phyloP scores from a whole-genome alignment of 257 asterid species.

The Solanum clarkiae region DNA sequence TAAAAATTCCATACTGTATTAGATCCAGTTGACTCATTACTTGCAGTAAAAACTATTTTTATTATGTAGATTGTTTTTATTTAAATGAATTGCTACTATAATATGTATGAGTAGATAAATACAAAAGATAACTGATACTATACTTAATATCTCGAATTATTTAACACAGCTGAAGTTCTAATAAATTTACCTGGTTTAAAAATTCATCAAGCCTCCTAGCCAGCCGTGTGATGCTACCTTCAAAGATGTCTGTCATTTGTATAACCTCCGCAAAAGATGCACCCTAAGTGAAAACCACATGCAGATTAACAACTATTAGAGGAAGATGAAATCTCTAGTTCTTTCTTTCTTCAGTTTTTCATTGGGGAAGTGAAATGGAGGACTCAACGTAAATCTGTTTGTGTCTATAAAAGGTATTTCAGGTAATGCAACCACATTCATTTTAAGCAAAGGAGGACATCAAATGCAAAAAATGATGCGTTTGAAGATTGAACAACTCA shows the following conservation, averaged over 20 bases:
- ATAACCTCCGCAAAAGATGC: conserved; percentile 72
- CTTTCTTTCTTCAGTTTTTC: neutral
- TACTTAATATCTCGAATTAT: neutral
- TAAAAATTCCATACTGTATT: neutral
- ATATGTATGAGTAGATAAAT: neutral
- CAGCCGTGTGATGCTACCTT: conserved; percentile 85
- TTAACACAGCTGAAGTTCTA: neutral
- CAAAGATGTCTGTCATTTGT: conserved; percentile 86
- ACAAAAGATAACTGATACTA: neutral
- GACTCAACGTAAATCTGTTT: neutral
- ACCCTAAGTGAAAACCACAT: conserved; percentile 35
- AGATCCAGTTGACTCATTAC: neutral
- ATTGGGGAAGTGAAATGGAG: neutral
- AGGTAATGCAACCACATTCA: neutral
- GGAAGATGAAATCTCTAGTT: neutral
- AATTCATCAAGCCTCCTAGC: conserved; percentile 95
- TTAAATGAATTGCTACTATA: neutral
- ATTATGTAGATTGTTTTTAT: neutral
- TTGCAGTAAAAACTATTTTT: neutral
- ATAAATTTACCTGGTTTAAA: conserved; percentile 59
- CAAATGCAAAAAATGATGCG: neutral
- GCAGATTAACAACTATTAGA: neutral
- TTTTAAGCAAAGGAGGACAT: neutral
- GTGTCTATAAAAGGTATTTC: neutral
- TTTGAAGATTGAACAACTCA: neutral